These are phyloP conservation scores for Chaetomium tenue DNA, from an alignment of 495 filamentous ascomycete genomes.

Conservation along the genomic window DNA sequence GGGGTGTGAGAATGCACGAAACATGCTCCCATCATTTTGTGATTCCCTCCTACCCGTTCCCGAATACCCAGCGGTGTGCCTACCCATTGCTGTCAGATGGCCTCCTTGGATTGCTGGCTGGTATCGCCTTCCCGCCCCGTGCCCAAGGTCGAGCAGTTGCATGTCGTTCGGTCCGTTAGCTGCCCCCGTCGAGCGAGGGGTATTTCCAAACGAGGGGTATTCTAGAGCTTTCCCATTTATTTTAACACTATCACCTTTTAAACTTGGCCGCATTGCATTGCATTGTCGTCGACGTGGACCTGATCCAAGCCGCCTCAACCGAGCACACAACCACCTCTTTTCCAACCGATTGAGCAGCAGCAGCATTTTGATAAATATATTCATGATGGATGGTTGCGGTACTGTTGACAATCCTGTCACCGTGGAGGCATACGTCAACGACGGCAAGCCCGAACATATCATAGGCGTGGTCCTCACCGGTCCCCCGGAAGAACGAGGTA, in stretches of 20 bases:
- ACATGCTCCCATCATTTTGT: background rate
- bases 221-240: background rate
- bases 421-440: background rate
- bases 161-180: background rate
- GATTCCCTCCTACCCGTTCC: background rate
- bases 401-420: background rate
- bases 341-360: background rate
- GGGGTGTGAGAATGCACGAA: background rate
- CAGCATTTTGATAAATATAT: background rate
- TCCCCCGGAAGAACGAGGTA: background rate
- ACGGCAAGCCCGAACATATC: background rate
- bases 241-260: background rate
- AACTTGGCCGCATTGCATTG: background rate
- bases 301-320: background rate
- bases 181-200: background rate
- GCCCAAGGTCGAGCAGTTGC: background rate
- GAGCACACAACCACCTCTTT: background rate
- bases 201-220: background rate
- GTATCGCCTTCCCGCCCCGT: conserved; percentile 1
- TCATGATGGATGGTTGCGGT: background rate
- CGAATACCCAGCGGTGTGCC: background rate
- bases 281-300: background rate
- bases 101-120: background rate
- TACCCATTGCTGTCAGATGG: background rate
- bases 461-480: background rate